Base-by-base conservation (phyloP, 345 rosid species). In the Capsella bursapastoris region DNA sequence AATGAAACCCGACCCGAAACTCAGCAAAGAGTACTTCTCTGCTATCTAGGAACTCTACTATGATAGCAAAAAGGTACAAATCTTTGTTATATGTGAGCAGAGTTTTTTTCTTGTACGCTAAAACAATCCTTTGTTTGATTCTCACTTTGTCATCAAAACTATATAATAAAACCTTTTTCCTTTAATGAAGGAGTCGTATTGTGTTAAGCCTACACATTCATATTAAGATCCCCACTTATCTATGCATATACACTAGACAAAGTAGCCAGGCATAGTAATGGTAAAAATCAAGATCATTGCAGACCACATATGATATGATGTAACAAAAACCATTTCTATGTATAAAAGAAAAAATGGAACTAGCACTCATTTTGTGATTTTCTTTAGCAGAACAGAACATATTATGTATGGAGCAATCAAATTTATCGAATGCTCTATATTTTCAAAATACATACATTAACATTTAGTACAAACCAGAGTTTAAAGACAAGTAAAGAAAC, bases 1-100 rank as follows among this genome's bases (percentile, higher is more conserved):
- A 58, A 90, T 95, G 99, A 95, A 95, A 83, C 97, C 94, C 14
- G 92, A 95, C 85, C 99, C 98, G 3, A 95, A 88, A 79, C 86
- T 81, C 75, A 92, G 98, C 94, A 89, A 92, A 84, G 97, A 90
- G 52, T 95, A 92, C 90, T 92, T 92, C 66, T 83, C 96, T 0
- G 87, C 85, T 57, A 79, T 87, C 15, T 85, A 82, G 74, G 61
- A 49, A 28, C 66, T 28, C 60, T 60, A 45, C 66, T 58, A 47
- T 47, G 57, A 34, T 68, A 44, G 64, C 79, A 44, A 13, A 15
- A 61, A 60, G 73, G 47, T 75, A 43, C 70, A 18, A 68, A 76
- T 57, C 79, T 53, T 69, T 76, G 73, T 62, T 62, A 52, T 62
- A 9, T 75, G 65, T 69, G 79, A 69, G 70, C 65, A 14, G 79